Evolutionary conservation across 1,139 yeast genomes (phyloP).

Genomic region (Taiozyma onychis): DNA sequence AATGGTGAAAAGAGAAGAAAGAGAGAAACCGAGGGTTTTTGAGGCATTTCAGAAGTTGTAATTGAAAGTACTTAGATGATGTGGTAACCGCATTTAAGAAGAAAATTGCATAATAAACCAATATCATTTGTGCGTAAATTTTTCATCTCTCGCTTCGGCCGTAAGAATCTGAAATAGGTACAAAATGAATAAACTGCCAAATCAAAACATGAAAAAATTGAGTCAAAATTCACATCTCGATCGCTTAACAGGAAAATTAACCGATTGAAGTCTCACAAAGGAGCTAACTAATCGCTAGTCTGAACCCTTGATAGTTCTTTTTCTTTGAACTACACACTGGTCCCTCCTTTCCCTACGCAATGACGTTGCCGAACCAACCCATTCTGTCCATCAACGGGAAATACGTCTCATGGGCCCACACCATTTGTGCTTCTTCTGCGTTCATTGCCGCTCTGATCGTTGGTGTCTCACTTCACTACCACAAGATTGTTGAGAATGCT

Average conservation of each 20-base stretch:
- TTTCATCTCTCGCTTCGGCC: neutral
- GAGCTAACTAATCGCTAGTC: neutral
- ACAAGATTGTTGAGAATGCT: conserved; percentile 83
- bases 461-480: conserved; percentile 71
- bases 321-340: neutral
- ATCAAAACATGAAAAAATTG: neutral
- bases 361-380: neutral
- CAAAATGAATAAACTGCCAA: neutral
- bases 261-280: neutral
- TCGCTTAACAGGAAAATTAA: too few species aligned
- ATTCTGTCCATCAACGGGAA: conserved; percentile 46
- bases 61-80: too few species aligned
- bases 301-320: neutral
- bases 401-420: conserved; percentile 64
- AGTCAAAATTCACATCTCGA: too few species aligned
- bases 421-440: conserved; percentile 64
- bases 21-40: too few species aligned
- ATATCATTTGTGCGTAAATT: neutral
- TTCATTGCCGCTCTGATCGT: conserved; percentile 68
- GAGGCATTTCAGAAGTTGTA: too few species aligned
- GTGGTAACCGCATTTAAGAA: too few species aligned
- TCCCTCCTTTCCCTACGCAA: neutral
- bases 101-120: neutral
- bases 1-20: too few species aligned
- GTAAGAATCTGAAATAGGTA: neutral